phyloP scores from a whole-genome alignment of 306 rosid genomes.

The Cyclanthera cordifolia region DNA sequence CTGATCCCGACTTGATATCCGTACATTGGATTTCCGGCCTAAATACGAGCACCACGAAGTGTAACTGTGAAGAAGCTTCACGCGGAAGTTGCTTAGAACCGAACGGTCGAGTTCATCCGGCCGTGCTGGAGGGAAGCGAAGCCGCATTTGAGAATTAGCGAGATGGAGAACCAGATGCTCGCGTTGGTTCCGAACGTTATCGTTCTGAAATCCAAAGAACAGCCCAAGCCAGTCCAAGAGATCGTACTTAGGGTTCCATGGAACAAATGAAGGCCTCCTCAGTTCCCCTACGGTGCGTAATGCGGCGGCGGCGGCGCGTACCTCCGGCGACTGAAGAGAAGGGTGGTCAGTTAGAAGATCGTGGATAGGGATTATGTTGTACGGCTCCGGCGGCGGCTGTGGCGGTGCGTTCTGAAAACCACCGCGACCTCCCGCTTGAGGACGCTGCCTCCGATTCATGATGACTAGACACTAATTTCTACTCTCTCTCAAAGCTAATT shows the following conservation, averaged over 20 bases:
- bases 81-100: conserved; percentile 42
- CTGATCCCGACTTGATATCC: conserved; percentile 22
- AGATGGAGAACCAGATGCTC: conserved; percentile 91
- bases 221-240: conserved; percentile 66
- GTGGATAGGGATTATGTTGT: conserved; percentile 83
- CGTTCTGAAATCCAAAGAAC: conserved; percentile 63
- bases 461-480: background rate
- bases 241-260: conserved; percentile 52
- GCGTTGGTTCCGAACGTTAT: conserved; percentile 81
- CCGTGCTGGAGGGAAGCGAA: conserved; percentile 32
- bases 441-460: conserved; percentile 20
- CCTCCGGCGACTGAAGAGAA: conserved; percentile 64
- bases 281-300: conserved; percentile 69
- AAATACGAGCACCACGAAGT: conserved; percentile 67
- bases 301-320: conserved; percentile 74
- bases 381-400: conserved; percentile 20
- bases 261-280: conserved; percentile 44
- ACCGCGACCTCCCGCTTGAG: conserved; percentile 3
- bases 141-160: conserved; percentile 87
- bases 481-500: background rate
- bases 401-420: conserved; percentile 10
- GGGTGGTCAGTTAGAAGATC: conserved; percentile 66
- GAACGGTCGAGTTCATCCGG: conserved; percentile 36
- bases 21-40: conserved; percentile 41
- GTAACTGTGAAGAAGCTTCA: conserved; percentile 59